Base-by-base conservation (phyloP, 345 rosid species). In the Populus nigra region DNA sequence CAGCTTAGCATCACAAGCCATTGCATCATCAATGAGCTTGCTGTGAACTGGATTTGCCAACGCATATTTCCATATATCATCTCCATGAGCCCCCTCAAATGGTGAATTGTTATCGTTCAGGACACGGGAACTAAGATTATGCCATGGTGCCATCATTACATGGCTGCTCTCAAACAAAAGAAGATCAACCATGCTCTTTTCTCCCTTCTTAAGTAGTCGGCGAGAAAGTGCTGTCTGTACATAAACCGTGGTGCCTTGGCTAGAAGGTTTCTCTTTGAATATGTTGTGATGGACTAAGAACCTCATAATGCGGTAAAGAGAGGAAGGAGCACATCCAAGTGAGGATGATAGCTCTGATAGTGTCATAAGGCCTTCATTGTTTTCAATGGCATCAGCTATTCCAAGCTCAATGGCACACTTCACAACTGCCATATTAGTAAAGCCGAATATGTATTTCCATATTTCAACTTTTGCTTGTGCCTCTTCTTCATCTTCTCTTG, bases 321-420 rank as follows among this genome's bases (percentile, higher is more conserved):
- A 79, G 0, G 96, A 62, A 0, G 87, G 87, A 35, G 81, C 77
- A 69, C 93, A 91, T 10, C 84, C 76, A 62, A 90, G 88, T 27
- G 83, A 22, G 39, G 90, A 45, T 29, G 94, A 81, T 61, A 94
- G 89, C 15, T 88, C 84, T 1, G 85, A 69, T 13, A 94, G 85
- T 1, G 94, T 79, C 31, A 89, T 66, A 49, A 91, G 90, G 4
- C 79, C 74, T 9, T 80, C 80, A 27, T 84, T 87, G 82, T 84
- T 80, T 73, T 87, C 88, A 5, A 93, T 76, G 57, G 86, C 90
- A 13, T 92, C 96, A 5, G 94, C 86, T 68, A 92, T 86, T 49
- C 90, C 90, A 7, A 92, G 92, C 72, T 94, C 93, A 38, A 91
- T 86, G 72, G 93, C 97, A 78, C 98, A 92, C 79, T 89, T 94